Evolutionary conservation across 1,284 basidiomycete genomes (phyloP).

Genomic region (Prillingera fragicola): DNA sequence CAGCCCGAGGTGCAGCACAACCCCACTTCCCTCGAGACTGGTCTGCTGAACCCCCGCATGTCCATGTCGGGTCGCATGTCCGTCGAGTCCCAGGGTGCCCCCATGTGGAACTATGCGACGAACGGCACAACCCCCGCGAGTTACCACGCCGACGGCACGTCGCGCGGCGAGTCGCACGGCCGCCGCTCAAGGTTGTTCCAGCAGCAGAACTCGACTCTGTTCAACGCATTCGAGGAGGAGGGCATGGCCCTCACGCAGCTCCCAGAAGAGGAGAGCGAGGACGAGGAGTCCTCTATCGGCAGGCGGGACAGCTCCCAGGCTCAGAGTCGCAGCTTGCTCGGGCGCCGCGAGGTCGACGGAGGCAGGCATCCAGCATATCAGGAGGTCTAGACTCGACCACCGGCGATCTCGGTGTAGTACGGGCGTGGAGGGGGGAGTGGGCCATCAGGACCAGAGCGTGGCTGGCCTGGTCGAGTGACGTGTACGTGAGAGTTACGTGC

Average conservation of each 20-base stretch:
- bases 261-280: constrained; percentile 44
- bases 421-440: no score
- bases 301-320: constrained; percentile 7
- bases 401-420: no score
- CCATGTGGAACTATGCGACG: constrained; percentile 34
- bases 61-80: constrained; percentile 48
- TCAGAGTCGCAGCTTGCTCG: constrained; percentile 11
- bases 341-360: constrained; percentile 25
- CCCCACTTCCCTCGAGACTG: constrained; percentile 57
- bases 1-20: constrained; percentile 54
- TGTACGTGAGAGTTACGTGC: no score
- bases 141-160: constrained; percentile 42
- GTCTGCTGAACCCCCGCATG: constrained; percentile 59
- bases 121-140: constrained; percentile 31
- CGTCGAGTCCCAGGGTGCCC: constrained; percentile 39
- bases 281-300: constrained; percentile 23
- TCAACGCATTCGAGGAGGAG: constrained; percentile 46
- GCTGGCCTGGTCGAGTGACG: no score
- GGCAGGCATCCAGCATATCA: constrained; percentile 36
- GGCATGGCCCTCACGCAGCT: constrained; percentile 43
- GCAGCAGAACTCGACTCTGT: constrained; percentile 52
- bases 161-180: constrained; percentile 48
- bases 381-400: constrained; percentile 15
- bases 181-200: constrained; percentile 57
- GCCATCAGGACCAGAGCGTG: no score